Conservation (phyloP, 73 alveolate genomes). For the Paramecium tetraurelia region DNA sequence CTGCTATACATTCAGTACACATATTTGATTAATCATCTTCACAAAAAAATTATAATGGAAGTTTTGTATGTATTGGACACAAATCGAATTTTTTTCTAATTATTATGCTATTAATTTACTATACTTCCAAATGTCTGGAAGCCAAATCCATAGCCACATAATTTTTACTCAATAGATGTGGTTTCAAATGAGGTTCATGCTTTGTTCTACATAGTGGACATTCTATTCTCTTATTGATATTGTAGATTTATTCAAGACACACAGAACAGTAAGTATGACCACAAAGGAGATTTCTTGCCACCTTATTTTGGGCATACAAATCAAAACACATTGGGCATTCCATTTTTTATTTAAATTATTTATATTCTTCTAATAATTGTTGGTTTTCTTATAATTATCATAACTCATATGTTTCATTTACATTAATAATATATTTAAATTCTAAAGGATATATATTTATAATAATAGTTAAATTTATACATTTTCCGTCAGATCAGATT, state of each 20-base stretch:
- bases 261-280: constrained; percentile 91
- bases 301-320: constrained; percentile 66
- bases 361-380: not conserved
- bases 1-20: constrained; percentile 83
- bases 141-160: constrained; percentile 82
- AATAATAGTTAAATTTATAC: too few species aligned
- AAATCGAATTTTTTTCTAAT: constrained; percentile 60
- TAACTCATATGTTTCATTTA: not conserved
- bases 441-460: too few species aligned
- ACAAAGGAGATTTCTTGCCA: constrained; percentile 77
- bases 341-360: constrained; percentile 62
- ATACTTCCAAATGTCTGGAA: constrained; percentile 68
- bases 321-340: constrained; percentile 85
- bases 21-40: constrained; percentile 73
- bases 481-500: too few species aligned
- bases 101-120: not conserved
- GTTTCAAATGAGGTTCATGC: constrained; percentile 64
- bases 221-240: constrained; percentile 51
- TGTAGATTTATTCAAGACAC: constrained; percentile 69
- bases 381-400: not conserved
- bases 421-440: too few species aligned
- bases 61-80: constrained; percentile 73
- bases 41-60: constrained; percentile 74
- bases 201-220: constrained; percentile 86
- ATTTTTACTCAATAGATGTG: constrained; percentile 74